Base-by-base conservation (phyloP, 176 grass and related monocot genomes). In the Ananas comosus region DNA sequence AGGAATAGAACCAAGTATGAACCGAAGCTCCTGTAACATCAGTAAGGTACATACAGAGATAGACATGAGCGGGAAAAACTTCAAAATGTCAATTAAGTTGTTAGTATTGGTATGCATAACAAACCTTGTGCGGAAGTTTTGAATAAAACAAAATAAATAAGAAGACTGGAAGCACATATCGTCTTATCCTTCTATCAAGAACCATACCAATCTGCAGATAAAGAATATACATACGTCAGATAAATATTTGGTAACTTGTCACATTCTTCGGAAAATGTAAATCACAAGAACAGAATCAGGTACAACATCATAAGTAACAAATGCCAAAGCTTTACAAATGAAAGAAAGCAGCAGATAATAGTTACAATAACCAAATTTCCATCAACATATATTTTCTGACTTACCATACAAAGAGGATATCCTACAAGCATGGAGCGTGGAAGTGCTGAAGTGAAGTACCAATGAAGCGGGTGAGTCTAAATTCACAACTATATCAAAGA, bases 371-470 rank as follows among this genome's bases (percentile, higher is more conserved):
- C 14, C 54, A 59, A 59, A 59, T 59, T 59, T 59, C 16, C 54
- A 59, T 59, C 10, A 21, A 19, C 54, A 17, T 59, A 9, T 19
- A 3, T 19, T 17, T 14, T 59, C 4, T 18, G 19, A 68, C 82
- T 90, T 76, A 99, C 89, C 80, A 99, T 63, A 57, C 82, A 90
- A 81, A 99, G 86, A 79, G 94, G 94, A 85, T 88, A 99, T 17
- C 87, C 89, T 50, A 93, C 66, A 80, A 99, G 82, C 84, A 99
- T 79, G 57, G 90, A 80, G 49, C 90, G 87, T 23, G 94, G 94
- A 80, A 99, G 87, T 51, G 84, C 94, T 67, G 94, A 99, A 58
- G 80, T 93, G 78, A 99, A 99, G 74, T 99, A 99, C 94, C 94
- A 99, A 80, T 99, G 87, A 73, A 91, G 63, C 3, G 94, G 75